These are phyloP conservation scores for Heterobasidion parviporum DNA, from an alignment of 1,284 basidiomycete genomes.

Conservation along the genomic window DNA sequence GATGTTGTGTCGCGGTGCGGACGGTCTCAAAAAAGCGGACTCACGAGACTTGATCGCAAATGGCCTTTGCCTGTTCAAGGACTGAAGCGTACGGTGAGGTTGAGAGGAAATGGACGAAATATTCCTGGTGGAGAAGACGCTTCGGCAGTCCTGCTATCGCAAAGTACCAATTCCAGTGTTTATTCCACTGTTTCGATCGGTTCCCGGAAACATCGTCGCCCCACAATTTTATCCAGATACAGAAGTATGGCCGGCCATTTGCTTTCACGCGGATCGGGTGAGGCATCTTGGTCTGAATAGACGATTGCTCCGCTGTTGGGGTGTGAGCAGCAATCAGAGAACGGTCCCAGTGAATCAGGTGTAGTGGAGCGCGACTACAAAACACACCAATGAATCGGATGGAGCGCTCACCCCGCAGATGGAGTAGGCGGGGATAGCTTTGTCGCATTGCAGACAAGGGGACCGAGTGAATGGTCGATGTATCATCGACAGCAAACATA, in stretches of 20 bases:
- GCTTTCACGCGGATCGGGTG: constrained; percentile 9
- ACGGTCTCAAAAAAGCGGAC: too few species aligned
- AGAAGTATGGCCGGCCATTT: constrained; percentile 6
- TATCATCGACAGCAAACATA: background rate
- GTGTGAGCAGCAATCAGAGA: background rate
- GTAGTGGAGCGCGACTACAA: too few species aligned
- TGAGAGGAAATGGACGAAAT: constrained; percentile 16
- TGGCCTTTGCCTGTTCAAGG: background rate
- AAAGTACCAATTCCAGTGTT: constrained; percentile 23
- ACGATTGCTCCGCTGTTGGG: background rate
- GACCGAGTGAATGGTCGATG: background rate
- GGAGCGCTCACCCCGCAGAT: too few species aligned
- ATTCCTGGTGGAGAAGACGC: constrained; percentile 22
- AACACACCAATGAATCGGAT: background rate
- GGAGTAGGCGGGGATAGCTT: too few species aligned
- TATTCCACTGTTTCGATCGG: constrained; percentile 21
- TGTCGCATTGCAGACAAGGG: background rate
- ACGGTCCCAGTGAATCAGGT: too few species aligned
- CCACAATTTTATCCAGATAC: constrained; percentile 14
- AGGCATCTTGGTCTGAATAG: constrained; percentile 4
- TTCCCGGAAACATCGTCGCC: constrained; percentile 26
- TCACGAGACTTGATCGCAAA: background rate
- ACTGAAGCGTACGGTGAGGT: constrained; percentile 5
- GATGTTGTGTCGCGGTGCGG: too few species aligned
- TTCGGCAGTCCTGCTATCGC: constrained; percentile 18